Percentiles rank a stretch among this genome's conserved stretches.
Evolutionary conservation across 2,329 filamentous ascomycete genomes (phyloP).

Genomic region (Phaeosphaeria sp.): DNA sequence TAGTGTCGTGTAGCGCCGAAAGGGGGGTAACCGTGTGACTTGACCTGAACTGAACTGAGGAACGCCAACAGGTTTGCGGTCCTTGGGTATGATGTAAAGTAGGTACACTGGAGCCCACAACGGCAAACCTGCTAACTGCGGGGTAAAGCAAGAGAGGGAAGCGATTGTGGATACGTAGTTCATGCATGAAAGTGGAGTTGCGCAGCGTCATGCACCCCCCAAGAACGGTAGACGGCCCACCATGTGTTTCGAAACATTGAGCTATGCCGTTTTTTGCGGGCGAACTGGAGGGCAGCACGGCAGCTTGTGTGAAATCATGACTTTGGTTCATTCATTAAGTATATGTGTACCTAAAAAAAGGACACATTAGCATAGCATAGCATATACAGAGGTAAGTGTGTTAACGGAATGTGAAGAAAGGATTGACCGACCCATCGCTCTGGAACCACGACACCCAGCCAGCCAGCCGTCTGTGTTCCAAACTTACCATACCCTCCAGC

Average conservation of each 20-base stretch:
- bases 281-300: not conserved
- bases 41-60: not conserved
- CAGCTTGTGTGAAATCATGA: too few relatives aligned
- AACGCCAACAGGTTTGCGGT: not conserved
- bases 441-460: constrained; percentile 1
- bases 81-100: not conserved
- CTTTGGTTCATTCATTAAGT: too few relatives aligned
- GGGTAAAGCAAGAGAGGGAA: not conserved
- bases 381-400: not conserved
- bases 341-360: not conserved
- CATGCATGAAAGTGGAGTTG: not conserved
- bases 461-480: not conserved
- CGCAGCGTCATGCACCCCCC: not conserved
- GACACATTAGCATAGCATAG: not conserved
- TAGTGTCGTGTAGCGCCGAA: not conserved
- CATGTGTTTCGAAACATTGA: constrained; percentile 7
- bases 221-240: not conserved
- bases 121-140: not conserved
- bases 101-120: not conserved
- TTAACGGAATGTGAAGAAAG: not conserved
- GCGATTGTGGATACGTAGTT: not conserved
- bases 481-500: constrained; percentile 1
- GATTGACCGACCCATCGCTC: not conserved
- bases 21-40: not conserved
- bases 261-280: not conserved